Evolutionary conservation across 73 alveolate species (phyloP), one percentile per base, ranked within the genome.

Genomic region (Paramecium pentaurelia): DNA sequence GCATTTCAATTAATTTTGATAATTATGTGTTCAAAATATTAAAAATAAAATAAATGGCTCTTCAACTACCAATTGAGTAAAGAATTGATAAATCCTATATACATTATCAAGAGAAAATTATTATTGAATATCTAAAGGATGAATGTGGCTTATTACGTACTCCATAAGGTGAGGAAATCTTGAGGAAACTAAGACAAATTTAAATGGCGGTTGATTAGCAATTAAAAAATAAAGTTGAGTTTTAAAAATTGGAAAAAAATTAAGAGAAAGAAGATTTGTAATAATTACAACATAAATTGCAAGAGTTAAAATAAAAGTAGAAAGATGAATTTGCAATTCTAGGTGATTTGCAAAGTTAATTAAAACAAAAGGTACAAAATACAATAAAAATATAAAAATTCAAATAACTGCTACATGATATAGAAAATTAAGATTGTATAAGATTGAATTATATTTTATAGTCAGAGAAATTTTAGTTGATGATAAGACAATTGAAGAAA

Each of bases 1-100:
- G 44, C 75, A 80, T 77, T 80, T 80, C 71, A 80, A 80, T 49
- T 64, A 80, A 80, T 45, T 80, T 44, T 75, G 88, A 75, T 36
- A 4, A 75, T 75, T 9, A 37, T 4, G 28, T 28, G 28, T 51
- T 51, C 28, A 32, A 28, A 64, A 64, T 32, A 64, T 28, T 2
- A 64, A 28, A 64, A 64, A 54, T 54, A 54, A 54, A 54, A 7
- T 7, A 40, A 12, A 54, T 54, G 83, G 38, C 83, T 60, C 38
- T 60, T 60, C 25, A 60, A 60, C 38, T 60, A 30, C 44, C 83
- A 30, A 34, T 60, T 60, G 83, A 60, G 44, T 27, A 60, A 60
- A 60, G 83, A 60, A 60, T 60, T 34, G 83, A 60, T 60, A 60
- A 60, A 60, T 27, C 83, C 2, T 60, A 60, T n/a, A 34, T 60